Evolutionary conservation across 2,329 filamentous ascomycete species (phyloP).

Genomic region (Penicillium sp.): DNA sequence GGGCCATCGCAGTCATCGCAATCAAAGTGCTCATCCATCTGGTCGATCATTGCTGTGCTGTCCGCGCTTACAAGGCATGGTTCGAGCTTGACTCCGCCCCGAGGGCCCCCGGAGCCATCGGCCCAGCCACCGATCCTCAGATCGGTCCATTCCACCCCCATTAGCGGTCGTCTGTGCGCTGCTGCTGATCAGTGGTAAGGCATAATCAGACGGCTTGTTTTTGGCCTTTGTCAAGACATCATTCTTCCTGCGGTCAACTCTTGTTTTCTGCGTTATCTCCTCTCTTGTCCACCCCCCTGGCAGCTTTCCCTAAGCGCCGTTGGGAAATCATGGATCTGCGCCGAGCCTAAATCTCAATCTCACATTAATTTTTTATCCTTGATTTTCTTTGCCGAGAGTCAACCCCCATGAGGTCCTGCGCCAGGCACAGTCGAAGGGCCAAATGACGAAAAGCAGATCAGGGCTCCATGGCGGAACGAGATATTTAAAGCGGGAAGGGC

Average conservation of each 20-base stretch:
- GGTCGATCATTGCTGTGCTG: neutral
- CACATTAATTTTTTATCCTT: neutral
- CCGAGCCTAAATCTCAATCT: neutral
- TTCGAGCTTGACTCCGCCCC: neutral
- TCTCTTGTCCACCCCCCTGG: slow-evolving; percentile 7
- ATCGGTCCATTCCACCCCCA: slow-evolving; percentile 15
- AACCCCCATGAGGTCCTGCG: neutral
- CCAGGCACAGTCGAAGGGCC: neutral
- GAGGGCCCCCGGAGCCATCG: neutral
- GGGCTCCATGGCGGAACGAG: slow-evolving; percentile 6
- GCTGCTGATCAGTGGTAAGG: slow-evolving; percentile 18
- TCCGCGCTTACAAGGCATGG: neutral
- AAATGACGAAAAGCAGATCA: neutral
- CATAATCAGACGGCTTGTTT: slow-evolving; percentile 17
- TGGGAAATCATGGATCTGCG: slow-evolving; percentile 12
- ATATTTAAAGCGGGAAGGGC: slow-evolving; percentile 28
- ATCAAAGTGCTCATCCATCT: neutral
- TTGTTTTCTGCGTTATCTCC: slow-evolving; percentile 2
- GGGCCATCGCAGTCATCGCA: neutral
- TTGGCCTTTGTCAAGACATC: slow-evolving; percentile 20
- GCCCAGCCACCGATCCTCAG: slow-evolving; percentile 17
- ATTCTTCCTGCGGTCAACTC: slow-evolving; percentile 8
- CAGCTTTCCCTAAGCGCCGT: slow-evolving; percentile 19
- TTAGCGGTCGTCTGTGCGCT: slow-evolving; percentile 22
- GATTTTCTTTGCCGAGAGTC: neutral